phyloP scores from a whole-genome alignment of 176 grass and related monocot species.

The Saccharum spontaneum region DNA sequence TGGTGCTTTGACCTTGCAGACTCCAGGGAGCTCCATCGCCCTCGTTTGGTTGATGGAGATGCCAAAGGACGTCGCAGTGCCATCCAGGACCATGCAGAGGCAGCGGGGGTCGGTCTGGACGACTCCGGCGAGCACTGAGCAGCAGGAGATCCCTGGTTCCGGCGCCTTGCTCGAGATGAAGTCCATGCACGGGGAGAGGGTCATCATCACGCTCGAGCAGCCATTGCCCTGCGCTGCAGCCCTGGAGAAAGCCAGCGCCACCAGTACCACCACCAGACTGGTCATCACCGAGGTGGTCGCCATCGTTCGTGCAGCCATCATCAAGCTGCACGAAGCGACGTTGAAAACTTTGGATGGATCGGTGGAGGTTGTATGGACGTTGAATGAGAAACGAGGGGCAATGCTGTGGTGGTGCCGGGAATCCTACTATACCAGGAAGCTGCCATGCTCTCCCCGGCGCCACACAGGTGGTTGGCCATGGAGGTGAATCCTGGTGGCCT shows the following conservation, averaged over 20 bases:
- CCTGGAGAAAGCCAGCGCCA: background rate
- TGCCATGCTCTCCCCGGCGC: background rate
- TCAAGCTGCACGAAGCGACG: background rate
- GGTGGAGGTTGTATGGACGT: background rate
- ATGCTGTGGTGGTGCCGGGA: conserved; percentile 11
- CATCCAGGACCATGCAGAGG: conserved; percentile 71
- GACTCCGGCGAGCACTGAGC: conserved; percentile 51
- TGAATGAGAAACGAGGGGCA: background rate
- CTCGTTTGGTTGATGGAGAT: conserved; percentile 70
- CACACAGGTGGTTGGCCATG: conserved; percentile 27
- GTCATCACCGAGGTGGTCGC: background rate
- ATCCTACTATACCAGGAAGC: conserved; percentile 9
- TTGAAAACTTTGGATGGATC: background rate
- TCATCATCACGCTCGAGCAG: conserved; percentile 70
- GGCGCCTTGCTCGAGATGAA: conserved; percentile 61
- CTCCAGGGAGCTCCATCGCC: conserved; percentile 56
- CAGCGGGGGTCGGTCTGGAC: conserved; percentile 74
- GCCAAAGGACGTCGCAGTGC: conserved; percentile 47
- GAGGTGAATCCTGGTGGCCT: background rate
- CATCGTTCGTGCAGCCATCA: background rate
- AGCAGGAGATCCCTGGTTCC: conserved; percentile 58
- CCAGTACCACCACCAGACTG: background rate
- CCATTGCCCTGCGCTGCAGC: conserved; percentile 39
- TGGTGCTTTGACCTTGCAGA: conserved; percentile 73
- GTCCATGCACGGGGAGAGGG: conserved; percentile 80